Evolutionary conservation across 139 green algal genomes (phyloP), one percentile per base, ranked within the genome.

Genomic region (Chlorella sorokiniana): DNA sequence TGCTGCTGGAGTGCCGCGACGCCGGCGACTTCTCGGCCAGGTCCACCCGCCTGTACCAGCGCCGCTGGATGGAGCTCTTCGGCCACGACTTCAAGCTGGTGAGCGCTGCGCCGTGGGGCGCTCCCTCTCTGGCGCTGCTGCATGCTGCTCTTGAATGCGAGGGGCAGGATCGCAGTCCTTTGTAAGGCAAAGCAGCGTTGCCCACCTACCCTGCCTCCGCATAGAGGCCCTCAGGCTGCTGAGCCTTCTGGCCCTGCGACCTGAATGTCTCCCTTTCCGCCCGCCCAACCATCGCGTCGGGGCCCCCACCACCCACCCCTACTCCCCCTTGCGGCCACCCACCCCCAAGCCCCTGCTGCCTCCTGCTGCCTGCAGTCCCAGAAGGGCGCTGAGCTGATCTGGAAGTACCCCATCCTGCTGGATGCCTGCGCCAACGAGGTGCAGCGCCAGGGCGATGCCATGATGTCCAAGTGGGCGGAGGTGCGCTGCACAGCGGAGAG

Each of bases 391-490:
- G 84, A 85, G 45, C 78, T 90, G 33, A 84, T 93, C 41, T 93
- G 86, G 78, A 82, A 82, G 67, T 94, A 85, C 75, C 91, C 91
- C 37, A 91, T 94, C 74, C 68, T 97, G 79, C 87, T 98, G 88
- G 94, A 98, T 70, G 94, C 94, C 0, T 90, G 92, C 67, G 94
- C 94, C 44, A 93, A 87, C 62, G 94, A 98, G 86, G 94, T 95
- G 85, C 89, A 96, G 87, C 77, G 83, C 16, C 73, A 90, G 84
- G 94, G 94, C 4, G 94, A 97, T 84, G 42, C 77, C 22, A 94
- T 97, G 86, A 96, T 97, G 93, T 65, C 83, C 38, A 92, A 92
- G 84, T 97, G 94, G 94, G 94, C 94, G 9, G 94, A 98, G 90
- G 91, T 96, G 59, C 69, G 48, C 1, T 16, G 11, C 22, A 3